phyloP scores from a whole-genome alignment of 805 yeast genomes.

The Saccharomyces mikatae region DNA sequence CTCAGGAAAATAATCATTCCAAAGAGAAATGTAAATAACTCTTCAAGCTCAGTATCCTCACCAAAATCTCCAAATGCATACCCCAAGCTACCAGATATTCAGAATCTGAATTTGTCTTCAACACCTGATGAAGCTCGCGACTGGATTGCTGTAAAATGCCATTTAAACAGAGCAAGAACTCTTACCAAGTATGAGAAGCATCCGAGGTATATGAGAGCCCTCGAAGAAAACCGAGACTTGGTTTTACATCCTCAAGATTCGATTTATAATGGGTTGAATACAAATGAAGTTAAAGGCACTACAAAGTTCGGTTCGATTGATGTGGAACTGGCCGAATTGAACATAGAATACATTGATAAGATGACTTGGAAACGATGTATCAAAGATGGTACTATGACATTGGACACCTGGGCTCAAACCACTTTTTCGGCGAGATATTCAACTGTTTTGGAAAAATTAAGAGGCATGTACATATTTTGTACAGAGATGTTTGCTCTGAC shows the following conservation, averaged over 20 bases:
- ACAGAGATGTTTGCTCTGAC: conserved; percentile 48
- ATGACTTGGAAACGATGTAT: conserved; percentile 33
- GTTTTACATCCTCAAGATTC: conserved; percentile 55
- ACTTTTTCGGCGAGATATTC: conserved; percentile 46
- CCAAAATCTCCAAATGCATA: conserved; percentile 7
- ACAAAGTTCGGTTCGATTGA: conserved; percentile 24
- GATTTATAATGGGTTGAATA: conserved; percentile 37
- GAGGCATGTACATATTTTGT: conserved; percentile 58
- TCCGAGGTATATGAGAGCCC: conserved; percentile 55
- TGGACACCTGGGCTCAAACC: conserved; percentile 47
- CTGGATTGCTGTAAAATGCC: conserved; percentile 51
- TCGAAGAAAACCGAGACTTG: conserved; percentile 52
- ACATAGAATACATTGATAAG: conserved; percentile 37
- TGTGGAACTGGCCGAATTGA: conserved; percentile 27
- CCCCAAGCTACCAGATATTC: conserved; percentile 27
- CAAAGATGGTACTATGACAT: conserved; percentile 37
- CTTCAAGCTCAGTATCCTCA: background rate
- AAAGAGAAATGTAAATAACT: conserved; percentile 12
- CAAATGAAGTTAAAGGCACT: conserved; percentile 37
- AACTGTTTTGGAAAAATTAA: conserved; percentile 48
- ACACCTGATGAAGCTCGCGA: conserved; percentile 35
- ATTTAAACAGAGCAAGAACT: conserved; percentile 65
- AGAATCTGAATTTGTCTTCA: conserved; percentile 16
- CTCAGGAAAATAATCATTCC: conserved; percentile 26
- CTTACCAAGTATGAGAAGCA: conserved; percentile 61